Evolutionary conservation across 192 early-diverging fungal genomes (phyloP).

Genomic region (Dimargaris verticillata): DNA sequence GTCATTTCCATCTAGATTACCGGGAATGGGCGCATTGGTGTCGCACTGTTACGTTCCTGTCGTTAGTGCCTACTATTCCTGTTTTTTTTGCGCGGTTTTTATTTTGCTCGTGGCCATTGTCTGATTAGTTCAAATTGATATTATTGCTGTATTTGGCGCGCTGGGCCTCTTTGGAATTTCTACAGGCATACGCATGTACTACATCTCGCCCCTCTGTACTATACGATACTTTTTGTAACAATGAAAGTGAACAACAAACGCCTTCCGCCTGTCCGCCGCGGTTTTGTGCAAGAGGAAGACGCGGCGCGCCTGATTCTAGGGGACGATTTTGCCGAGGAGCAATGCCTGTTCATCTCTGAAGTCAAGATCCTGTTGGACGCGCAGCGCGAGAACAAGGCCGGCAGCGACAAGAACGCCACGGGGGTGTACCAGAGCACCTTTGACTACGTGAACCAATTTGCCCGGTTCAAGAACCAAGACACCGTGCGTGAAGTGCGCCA

Average conservation of each 20-base stretch:
- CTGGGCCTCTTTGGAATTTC: too few relatives aligned
- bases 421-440: slow-evolving; percentile 65
- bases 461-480: slow-evolving; percentile 68
- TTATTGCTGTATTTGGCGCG: too few relatives aligned
- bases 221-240: not conserved
- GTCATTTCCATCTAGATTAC: too few relatives aligned
- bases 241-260: slow-evolving; percentile 2
- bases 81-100: too few relatives aligned
- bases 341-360: slow-evolving; percentile 56
- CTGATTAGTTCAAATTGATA: too few relatives aligned
- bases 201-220: too few relatives aligned
- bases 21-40: too few relatives aligned
- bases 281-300: slow-evolving; percentile 42
- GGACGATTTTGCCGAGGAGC: slow-evolving; percentile 47
- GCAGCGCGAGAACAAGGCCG: slow-evolving; percentile 35
- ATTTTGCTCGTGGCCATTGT: too few relatives aligned
- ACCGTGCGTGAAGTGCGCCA: slow-evolving; percentile 65
- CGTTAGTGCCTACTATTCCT: too few relatives aligned
- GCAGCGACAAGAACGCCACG: slow-evolving; percentile 28
- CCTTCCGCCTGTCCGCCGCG: slow-evolving; percentile 17
- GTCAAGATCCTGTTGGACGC: slow-evolving; percentile 54
- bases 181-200: too few relatives aligned
- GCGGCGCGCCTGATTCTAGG: slow-evolving; percentile 41
- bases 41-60: too few relatives aligned
- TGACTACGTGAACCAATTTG: slow-evolving; percentile 72